Percentiles rank a stretch among this genome's conserved stretches.
These are phyloP conservation scores for Iris pallida DNA, from an alignment of 116 monocot species.

Conservation along the genomic window DNA sequence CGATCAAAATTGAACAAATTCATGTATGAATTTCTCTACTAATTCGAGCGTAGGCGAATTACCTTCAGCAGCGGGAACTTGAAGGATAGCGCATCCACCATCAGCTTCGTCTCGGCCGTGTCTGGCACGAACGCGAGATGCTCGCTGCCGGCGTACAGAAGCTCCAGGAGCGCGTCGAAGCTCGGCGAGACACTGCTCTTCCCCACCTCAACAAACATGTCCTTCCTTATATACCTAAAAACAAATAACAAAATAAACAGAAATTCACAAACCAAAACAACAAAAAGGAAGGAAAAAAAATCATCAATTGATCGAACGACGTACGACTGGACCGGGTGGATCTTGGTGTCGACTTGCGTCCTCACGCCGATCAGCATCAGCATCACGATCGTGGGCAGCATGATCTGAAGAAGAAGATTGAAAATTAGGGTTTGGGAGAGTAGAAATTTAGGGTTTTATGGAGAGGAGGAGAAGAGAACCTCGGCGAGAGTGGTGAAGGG, in stretches of 20 bases:
- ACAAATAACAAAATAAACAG: not conserved
- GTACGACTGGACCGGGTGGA: conserved; percentile 80
- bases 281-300: not conserved
- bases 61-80: conserved; percentile 80
- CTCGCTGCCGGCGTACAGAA: conserved; percentile 41
- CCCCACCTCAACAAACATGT: conserved; percentile 76
- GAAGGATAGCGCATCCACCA: conserved; percentile 51
- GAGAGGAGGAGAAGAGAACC: no score
- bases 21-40: no score
- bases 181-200: conserved; percentile 68
- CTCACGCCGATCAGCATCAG: conserved; percentile 65
- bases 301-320: not conserved
- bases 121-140: conserved; percentile 69
- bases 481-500: conserved; percentile 59
- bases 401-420: conserved; percentile 29
- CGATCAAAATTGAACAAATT: no score
- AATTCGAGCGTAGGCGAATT: not conserved
- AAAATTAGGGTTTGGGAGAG: not conserved
- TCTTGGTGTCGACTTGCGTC: conserved; percentile 60
- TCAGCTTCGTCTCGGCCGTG: conserved; percentile 41
- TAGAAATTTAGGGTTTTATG: not conserved
- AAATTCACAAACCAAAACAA: not conserved
- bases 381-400: conserved; percentile 79
- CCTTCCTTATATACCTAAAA: conserved; percentile 64
- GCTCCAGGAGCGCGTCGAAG: conserved; percentile 47